Base-by-base conservation (phyloP, 495 filamentous ascomycete genomes). In the Penicillium canariense region DNA sequence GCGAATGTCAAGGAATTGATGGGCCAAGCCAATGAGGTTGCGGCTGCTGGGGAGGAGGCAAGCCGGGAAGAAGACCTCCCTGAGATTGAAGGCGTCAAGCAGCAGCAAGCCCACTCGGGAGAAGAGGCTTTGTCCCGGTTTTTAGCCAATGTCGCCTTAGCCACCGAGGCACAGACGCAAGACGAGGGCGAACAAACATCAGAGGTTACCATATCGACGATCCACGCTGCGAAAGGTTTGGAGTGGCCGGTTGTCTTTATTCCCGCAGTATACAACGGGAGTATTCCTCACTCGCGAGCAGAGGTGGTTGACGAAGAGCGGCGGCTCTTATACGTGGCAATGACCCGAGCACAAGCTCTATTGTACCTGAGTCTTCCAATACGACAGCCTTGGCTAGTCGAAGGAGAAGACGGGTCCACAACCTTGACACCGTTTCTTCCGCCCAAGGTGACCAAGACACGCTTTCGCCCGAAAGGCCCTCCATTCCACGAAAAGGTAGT, bases 211-310 rank as follows among this genome's bases (percentile, higher is more conserved):
- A 89, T 99, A 14, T 96, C 90, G 11, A 99, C 95, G 0, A 97
- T 99, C 22, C 95, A 99, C 65, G 90, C 93, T 0, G 91, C 95
- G 0, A 99, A 99, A 67, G 93, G 95, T 4, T 76, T 99, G 0
- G 95, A 99, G 65, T 99, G 95, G 95, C 95, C 95, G 2, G 82
- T 97, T 9, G 90, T 99, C 0, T 99, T 99, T 68, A 85, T 99
- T 11, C 92, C 95, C 0, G 89, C 88, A 1, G 85, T 88, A 23
- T 97, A 96, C 66, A 83, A 94, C 28, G 93, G 93, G 12, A 94
- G 87, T 15, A 97, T 97, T 50, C 95, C 95, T 2, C 95, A 99
- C 70, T 88, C 86, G n/a, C 80, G 94, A 56, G 84, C 91, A 10
- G 95, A 99, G 43, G 91, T 97, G 62, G 75, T 77, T 14, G 88